Evolutionary conservation across 106 monocot species (phyloP), one percentile per base, ranked within the genome.

Genomic region (Vanilla planifolia): DNA sequence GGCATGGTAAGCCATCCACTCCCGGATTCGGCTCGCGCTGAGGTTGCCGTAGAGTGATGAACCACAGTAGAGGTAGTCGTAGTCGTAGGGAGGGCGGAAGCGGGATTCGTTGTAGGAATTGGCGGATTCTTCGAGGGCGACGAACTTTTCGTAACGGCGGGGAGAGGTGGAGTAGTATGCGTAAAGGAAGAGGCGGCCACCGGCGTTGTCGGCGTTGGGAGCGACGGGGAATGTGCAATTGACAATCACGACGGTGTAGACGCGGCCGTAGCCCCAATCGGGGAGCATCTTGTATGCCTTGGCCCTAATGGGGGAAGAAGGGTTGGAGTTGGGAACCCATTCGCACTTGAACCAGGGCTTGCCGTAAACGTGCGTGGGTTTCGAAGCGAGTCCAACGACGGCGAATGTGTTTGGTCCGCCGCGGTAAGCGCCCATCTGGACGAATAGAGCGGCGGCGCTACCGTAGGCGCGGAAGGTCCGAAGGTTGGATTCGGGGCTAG

Each of bases 221-320:
- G 33, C 33, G 8, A 14, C n/a, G 0, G 71, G 59, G 59, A 88
- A 88, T 17, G 82, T 76, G 68, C 87, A 88, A 63, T 88, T 88
- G 29, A 88, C 82, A 24, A 88, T 76, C 42, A 88, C 82, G 51
- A 74, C 87, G 58, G 87, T 88, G 79, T 88, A 88, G 41, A 88
- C 79, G 35, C 87, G 63, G 53, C 82, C 87, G 61, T 88, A 88
- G 42, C 87, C 87, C 87, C 87, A 88, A 52, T 88, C 87, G 20
- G 87, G 87, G 43, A 88, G 83, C 28, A 88, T 75, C 67, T 50
- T 73, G 62, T 44, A 61, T 8, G 59, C 79, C 3, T 55, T n/a
- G 19, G 43, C 44, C 33, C 28, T 43, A 39, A 68, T 51, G 29
- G 77, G 33, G 59, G 71, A 14, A 14, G 16, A 16, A 45, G 37